These are phyloP conservation scores for Orychophragmus violaceus DNA, from an alignment of 345 rosid species.

Conservation along the genomic window DNA sequence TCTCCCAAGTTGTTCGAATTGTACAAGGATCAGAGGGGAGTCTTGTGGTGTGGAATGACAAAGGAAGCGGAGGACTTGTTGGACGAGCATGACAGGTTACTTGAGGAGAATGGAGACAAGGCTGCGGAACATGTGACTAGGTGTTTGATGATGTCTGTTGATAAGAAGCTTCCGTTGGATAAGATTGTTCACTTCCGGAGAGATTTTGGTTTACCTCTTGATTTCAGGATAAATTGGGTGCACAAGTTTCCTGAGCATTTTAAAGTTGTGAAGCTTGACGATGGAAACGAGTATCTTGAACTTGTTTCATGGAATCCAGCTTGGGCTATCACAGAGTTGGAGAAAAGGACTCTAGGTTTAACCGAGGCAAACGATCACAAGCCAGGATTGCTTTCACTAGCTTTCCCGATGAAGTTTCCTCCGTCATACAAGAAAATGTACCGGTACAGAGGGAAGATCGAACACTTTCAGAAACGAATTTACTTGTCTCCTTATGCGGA, in stretches of 20 bases:
- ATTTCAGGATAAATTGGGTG: constrained; percentile 69
- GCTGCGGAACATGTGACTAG: constrained; percentile 77
- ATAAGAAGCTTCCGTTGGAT: constrained; percentile 53
- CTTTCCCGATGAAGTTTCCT: constrained; percentile 81
- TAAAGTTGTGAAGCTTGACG: constrained; percentile 40
- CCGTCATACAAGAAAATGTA: constrained; percentile 65
- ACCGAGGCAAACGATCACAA: constrained; percentile 37
- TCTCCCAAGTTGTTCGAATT: constrained; percentile 72
- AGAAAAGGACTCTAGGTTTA: constrained; percentile 51
- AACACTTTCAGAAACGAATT: constrained; percentile 71
- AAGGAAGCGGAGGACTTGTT: constrained; percentile 51
- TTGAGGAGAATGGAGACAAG: constrained; percentile 56
- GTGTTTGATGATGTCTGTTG: constrained; percentile 70
- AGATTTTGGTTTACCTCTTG: constrained; percentile 78
- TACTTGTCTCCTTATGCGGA: constrained; percentile 84
- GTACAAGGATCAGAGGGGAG: constrained; percentile 67
- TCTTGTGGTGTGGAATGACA: constrained; percentile 79
- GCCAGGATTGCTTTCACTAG: constrained; percentile 66
- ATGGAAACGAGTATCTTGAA: constrained; percentile 56
- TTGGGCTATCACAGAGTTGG: constrained; percentile 81
- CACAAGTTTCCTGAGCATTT: constrained; percentile 60
- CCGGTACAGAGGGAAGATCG: constrained; percentile 66
- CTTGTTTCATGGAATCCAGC: constrained; percentile 73
- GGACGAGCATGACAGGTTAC: constrained; percentile 51
- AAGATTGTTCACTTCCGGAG: constrained; percentile 72